A percentile compares a stretch with the other conserved stretches of the same genome.
Evolutionary conservation across 257 asterid species (phyloP).

Genomic region (Cinchona pubescens): DNA sequence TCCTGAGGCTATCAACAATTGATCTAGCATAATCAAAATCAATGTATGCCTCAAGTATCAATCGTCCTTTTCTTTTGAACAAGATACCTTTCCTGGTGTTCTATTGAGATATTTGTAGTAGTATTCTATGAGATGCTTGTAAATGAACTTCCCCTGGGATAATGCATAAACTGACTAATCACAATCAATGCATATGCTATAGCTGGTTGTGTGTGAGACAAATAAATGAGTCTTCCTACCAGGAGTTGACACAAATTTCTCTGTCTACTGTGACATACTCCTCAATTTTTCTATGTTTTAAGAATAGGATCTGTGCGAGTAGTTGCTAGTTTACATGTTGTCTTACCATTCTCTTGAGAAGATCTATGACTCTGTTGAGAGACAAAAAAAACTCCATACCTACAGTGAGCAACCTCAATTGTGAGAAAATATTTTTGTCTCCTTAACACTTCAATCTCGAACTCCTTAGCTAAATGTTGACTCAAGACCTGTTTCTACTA

Average conservation of each 20-base stretch:
- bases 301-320: neutral
- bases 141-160: neutral
- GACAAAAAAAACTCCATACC: neutral
- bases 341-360: neutral
- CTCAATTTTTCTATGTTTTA: neutral
- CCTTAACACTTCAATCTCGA: neutral
- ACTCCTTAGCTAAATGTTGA: neutral
- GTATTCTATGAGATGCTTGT: neutral
- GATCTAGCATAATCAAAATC: too few species aligned
- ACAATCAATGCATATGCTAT: neutral
- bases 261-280: too few species aligned
- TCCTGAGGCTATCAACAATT: too few species aligned
- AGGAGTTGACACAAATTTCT: too few species aligned
- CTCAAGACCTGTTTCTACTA: too few species aligned
- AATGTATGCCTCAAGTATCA: neutral
- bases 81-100: neutral
- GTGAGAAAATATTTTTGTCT: neutral
- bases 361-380: constrained; percentile 3
- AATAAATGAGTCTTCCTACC: neutral
- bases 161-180: neutral
- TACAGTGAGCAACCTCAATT: constrained; percentile 3
- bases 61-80: neutral
- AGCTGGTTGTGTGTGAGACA: too few species aligned
- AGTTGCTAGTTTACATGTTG: neutral
- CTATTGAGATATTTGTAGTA: neutral